Percentiles rank a stretch among this genome's conserved stretches.
Conservation (phyloP, 345 rosid genomes). For the Citrus australasica region DNA sequence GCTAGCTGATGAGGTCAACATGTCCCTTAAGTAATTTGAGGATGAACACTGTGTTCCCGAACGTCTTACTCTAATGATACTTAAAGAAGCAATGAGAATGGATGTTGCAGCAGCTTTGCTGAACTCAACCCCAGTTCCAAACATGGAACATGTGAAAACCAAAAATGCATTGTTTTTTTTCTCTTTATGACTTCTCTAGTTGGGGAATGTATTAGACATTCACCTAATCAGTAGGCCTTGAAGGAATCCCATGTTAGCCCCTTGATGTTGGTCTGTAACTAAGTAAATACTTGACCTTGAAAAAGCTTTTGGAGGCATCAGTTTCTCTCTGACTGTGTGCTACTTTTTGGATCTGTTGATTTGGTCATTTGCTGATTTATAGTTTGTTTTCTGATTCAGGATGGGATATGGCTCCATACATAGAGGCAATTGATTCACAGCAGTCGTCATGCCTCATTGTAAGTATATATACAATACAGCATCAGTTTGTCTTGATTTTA, state of each 20-base stretch:
- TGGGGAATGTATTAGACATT: no score
- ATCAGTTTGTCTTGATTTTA: background rate
- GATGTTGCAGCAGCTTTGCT: background rate
- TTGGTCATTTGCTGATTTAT: conserved; percentile 4
- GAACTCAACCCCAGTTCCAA: background rate
- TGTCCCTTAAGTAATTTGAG: no score
- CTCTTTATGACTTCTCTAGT: no score
- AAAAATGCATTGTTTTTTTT: background rate
- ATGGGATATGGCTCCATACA: conserved; percentile 5
- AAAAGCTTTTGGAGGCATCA: background rate
- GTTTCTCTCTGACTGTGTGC: background rate
- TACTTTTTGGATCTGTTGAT: background rate
- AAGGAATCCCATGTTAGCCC: no score
- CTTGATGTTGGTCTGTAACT: no score
- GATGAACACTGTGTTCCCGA: no score
- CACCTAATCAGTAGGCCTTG: no score
- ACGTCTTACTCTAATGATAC: background rate
- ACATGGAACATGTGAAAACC: background rate
- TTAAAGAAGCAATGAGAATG: background rate
- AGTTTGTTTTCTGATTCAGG: no score
- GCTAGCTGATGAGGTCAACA: no score
- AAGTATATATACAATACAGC: conserved; percentile 23
- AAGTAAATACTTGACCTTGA: no score
- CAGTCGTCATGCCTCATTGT: conserved; percentile 50
- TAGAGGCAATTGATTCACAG: conserved; percentile 74